Base-by-base conservation (phyloP, 352 stramenopile genomes). In the Pythium guiyangense region DNA sequence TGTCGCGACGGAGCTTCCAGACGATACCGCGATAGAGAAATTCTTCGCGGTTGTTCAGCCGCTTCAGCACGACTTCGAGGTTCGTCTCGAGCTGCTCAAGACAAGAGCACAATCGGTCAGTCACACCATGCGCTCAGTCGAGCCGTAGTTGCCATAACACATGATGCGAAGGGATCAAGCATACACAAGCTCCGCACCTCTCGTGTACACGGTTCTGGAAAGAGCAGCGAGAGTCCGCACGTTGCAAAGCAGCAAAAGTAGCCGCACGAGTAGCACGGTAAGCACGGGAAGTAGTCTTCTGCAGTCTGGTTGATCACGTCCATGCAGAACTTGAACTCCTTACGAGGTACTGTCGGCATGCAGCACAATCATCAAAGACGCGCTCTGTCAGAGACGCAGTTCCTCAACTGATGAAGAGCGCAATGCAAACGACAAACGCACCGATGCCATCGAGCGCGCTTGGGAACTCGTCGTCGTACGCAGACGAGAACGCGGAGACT, bases 291-390 rank as follows among this genome's bases (percentile, higher is more conserved):
- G 54, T 84, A 89, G 65, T 91, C 77, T 25, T 86, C 76, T 18
- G 84, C 60, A 0, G 74, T 88, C 59, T 89, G 76, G 63, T 91
- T 91, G 67, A 91, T 77, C 18, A 85, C 68, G 22, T 87, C 71
- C 29, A 91, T 76, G 60, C 81, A 88, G 29, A 85, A 86, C 60
- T 82, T 74, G 71, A 91, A 91, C 62, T 89, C 78, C 50, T 84
- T 86, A 17, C 74, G 66, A 14, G 78, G 76, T 17, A 91, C 81
- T 91, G 49, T 35, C n/a, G n/a, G n/a, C n/a, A n/a, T n/a, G n/a
- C n/a, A n/a, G n/a, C n/a, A n/a, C n/a, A n/a, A n/a, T n/a, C n/a
- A n/a, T n/a, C n/a, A n/a, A n/a, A n/a, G n/a, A n/a, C n/a, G n/a
- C n/a, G n/a, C n/a, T n/a, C n/a, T n/a, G n/a, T n/a, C n/a, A n/a